Base-by-base conservation (phyloP, 495 filamentous ascomycete species). In the Aspergillus saccharolyticus region DNA sequence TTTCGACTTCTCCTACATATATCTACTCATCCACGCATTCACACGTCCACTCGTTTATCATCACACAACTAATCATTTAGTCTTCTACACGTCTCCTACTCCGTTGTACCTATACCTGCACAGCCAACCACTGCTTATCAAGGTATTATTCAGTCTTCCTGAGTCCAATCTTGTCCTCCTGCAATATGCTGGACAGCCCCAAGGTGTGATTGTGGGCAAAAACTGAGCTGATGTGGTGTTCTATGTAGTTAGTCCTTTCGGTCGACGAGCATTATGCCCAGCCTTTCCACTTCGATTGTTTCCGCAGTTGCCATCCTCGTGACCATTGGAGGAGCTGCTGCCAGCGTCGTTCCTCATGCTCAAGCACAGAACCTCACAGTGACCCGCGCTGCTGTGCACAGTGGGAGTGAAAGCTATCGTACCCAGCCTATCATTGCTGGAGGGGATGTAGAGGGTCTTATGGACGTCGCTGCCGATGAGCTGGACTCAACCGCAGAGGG, bases 211-310 rank as follows among this genome's bases (percentile, higher is more conserved):
- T 2, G 33, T 39, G 33, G 21, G 3, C 24, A 18, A 25, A 16
- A 19, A 3, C 18, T 16, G 14, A 50, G 24, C 47, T 50, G 47
- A 50, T n/a, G 14, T n/a, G 24, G 25, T 18, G 9, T 30, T 50
- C 33, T 17, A 3, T 7, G 20, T 16, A 52, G 54, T 39, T 28
- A n/a, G 28, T 18, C 47, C 39, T 20, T 43, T 20, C 4, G 33
- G 4, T 21, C 55, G 25, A 50, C n/a, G 20, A 49, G 33, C 22
- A 54, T 22, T 33, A 59, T 59, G 57, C 47, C 42, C 44, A 24
- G 18, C 39, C 21, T 28, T 42, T 42, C 28, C 5, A 52, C 42
- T 21, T 4, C 39, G 8, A 46, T 39, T 12, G 17, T 59, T 39
- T 48, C 47, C 1, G 47, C 33, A n/a, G 21, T 59, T 42, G 44